Percentiles rank a stretch among this genome's conserved stretches.
phyloP scores from a whole-genome alignment of 805 yeast species.

The Ogataea ganodermae region DNA sequence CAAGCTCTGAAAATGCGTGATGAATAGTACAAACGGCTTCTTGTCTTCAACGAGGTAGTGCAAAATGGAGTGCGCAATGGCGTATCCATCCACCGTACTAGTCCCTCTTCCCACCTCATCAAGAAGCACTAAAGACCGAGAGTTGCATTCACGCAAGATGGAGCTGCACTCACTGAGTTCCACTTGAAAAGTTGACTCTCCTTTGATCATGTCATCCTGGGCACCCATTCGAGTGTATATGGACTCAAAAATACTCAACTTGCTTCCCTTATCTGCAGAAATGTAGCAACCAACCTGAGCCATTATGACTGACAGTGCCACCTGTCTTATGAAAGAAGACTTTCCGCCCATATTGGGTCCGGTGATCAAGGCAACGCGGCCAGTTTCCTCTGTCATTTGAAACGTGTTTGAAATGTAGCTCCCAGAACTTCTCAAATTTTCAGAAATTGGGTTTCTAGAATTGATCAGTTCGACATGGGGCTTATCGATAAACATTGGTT shows the following conservation, averaged over 20 bases:
- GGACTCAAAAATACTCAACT: conserved; percentile 62
- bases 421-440: conserved; percentile 18
- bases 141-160: conserved; percentile 52
- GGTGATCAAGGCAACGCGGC: conserved; percentile 65
- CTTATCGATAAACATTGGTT: conserved; percentile 52
- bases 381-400: conserved; percentile 44
- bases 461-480: conserved; percentile 52
- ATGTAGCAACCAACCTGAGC: conserved; percentile 77
- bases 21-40: conserved; percentile 66
- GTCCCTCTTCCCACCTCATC: conserved; percentile 83
- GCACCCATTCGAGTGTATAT: conserved; percentile 74
- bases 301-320: conserved; percentile 70
- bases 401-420: conserved; percentile 69
- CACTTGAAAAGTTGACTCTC: conserved; percentile 82
- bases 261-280: conserved; percentile 59
- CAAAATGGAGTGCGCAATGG: conserved; percentile 75
- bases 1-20: conserved; percentile 80
- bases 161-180: conserved; percentile 68
- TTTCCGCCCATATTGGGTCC: conserved; percentile 94
- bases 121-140: conserved; percentile 59
- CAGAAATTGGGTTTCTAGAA: conserved; percentile 48
- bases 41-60: conserved; percentile 50
- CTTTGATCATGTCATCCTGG: conserved; percentile 68
- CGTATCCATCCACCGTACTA: conserved; percentile 71
- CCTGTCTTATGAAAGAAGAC: conserved; percentile 71